phyloP scores from a whole-genome alignment of 768 basidiomycete species.

The Leucocoprinus sp. region DNA sequence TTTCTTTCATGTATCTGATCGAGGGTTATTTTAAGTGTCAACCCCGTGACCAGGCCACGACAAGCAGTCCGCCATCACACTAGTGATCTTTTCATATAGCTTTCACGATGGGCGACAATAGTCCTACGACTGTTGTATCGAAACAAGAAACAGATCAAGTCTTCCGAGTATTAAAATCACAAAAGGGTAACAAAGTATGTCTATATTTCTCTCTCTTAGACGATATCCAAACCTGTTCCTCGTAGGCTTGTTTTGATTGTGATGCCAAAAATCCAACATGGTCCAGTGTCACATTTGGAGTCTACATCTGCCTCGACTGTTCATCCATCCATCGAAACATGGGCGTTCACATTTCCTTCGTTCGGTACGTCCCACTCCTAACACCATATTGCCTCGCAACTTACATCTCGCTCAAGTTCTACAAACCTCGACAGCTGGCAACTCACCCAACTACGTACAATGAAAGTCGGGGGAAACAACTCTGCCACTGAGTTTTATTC shows the following conservation, averaged over 20 bases:
- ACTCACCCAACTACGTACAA: slow-evolving; percentile 79
- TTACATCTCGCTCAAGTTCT: slow-evolving; percentile 45
- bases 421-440: slow-evolving; percentile 97
- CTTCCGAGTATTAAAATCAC: slow-evolving; percentile 72
- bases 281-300: slow-evolving; percentile 93
- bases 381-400: not conserved
- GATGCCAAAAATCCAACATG: slow-evolving; percentile 94
- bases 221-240: too few species aligned
- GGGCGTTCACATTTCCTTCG: slow-evolving; percentile 98
- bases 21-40: too few species aligned
- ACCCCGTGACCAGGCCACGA: too few species aligned
- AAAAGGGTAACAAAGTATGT: slow-evolving; percentile 82
- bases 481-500: slow-evolving; percentile 84
- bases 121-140: slow-evolving; percentile 41
- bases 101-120: too few species aligned
- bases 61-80: too few species aligned
- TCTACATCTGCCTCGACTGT: slow-evolving; percentile 97
- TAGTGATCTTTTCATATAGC: too few species aligned
- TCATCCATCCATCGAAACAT: slow-evolving; percentile 92
- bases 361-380: slow-evolving; percentile 49
- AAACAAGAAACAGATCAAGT: slow-evolving; percentile 85
- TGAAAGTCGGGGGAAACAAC: slow-evolving; percentile 94
- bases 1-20: too few species aligned
- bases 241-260: slow-evolving; percentile 86
- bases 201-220: too few species aligned